Base-by-base conservation (phyloP, 1,284 basidiomycete species). In the Mrakiaceae sp. region DNA sequence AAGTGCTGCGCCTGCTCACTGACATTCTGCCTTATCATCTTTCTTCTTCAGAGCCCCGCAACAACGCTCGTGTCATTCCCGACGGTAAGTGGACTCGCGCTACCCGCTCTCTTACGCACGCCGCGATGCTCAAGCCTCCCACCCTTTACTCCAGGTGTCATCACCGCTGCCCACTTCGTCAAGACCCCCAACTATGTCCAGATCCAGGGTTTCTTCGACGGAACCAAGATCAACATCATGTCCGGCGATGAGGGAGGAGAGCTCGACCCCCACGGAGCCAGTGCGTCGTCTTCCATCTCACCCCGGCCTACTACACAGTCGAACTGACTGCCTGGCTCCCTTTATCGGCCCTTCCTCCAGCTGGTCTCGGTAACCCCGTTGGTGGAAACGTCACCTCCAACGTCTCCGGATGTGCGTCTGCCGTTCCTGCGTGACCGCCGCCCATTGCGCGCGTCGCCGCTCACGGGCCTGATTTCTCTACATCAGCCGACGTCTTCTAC, bases 251-350 rank as follows among this genome's bases (percentile, higher is more conserved):
- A 47, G 7, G 72, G 72, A 43, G 72, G 72, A 50, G 72, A 73
- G 67, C 68, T 72, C 57, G 72, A 70, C 55, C 70, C 70, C 27
- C 70, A 71, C 54, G 68, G 70, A 58, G 62, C 66, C 62, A 55
- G 44, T 51, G 10, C 58, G 83, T 39, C 58, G 83, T 39, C n/a
- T 75, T 76, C 51, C 82, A n/a, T 84, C 84, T 14, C 14, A 8
- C 48, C 14, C 72, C 83, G 83, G 2, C 43, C 51, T 60, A 9
- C 8, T 52, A 12, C n/a, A 42, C 5, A 12, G 2, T 44, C 12
- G 44, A 40, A 47, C 40, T 47, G 12, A 11, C 9, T 14, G 52
- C n/a, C 27, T 27, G 42, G 11, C n/a, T 54, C 27, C 3, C 9
- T 40, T 56, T 52, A 43, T 61, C 16, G 11, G 46, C 10, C 6